Evolutionary conservation across 2,329 filamentous ascomycete genomes (phyloP).

Genomic region (Fusarium nodosum): DNA sequence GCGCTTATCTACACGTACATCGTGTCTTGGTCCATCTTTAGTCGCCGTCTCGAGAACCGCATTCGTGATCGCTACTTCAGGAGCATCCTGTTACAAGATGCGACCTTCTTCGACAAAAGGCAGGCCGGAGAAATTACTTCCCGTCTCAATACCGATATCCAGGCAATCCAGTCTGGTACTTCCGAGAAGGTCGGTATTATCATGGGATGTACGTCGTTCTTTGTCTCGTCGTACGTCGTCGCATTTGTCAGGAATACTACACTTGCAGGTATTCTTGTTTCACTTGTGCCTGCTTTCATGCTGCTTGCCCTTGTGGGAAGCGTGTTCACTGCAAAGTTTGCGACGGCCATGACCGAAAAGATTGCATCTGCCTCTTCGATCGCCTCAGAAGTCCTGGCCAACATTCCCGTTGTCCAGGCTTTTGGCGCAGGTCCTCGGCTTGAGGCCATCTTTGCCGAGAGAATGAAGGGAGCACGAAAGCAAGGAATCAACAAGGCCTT

Average conservation of each 20-base stretch:
- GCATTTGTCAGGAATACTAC: slow-evolving; percentile 74
- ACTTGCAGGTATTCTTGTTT: slow-evolving; percentile 74
- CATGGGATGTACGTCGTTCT: slow-evolving; percentile 73
- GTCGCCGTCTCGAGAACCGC: slow-evolving; percentile 73
- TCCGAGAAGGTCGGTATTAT: slow-evolving; percentile 79
- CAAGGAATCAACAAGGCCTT: slow-evolving; percentile 71
- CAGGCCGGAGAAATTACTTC: slow-evolving; percentile 74
- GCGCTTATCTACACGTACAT: slow-evolving; percentile 74
- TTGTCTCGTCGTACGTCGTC: slow-evolving; percentile 75
- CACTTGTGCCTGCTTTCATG: slow-evolving; percentile 72
- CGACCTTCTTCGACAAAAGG: slow-evolving; percentile 73
- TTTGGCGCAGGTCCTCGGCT: slow-evolving; percentile 71
- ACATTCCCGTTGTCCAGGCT: slow-evolving; percentile 73
- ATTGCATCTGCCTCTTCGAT: slow-evolving; percentile 72
- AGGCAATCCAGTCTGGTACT: slow-evolving; percentile 75
- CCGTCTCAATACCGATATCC: slow-evolving; percentile 74
- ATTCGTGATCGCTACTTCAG: slow-evolving; percentile 72
- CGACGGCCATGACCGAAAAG: slow-evolving; percentile 63
- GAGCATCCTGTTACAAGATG: slow-evolving; percentile 71
- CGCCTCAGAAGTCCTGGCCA: slow-evolving; percentile 71
- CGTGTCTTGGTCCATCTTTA: slow-evolving; percentile 73
- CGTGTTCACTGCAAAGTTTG: slow-evolving; percentile 66
- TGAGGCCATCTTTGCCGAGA: slow-evolving; percentile 69
- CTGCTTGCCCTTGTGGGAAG: slow-evolving; percentile 70
- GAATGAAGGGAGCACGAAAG: slow-evolving; percentile 63